A percentile compares a stretch with the other conserved stretches of the same genome.
phyloP scores from a whole-genome alignment of 139 green algal genomes.

The Picochlorum sp. region DNA sequence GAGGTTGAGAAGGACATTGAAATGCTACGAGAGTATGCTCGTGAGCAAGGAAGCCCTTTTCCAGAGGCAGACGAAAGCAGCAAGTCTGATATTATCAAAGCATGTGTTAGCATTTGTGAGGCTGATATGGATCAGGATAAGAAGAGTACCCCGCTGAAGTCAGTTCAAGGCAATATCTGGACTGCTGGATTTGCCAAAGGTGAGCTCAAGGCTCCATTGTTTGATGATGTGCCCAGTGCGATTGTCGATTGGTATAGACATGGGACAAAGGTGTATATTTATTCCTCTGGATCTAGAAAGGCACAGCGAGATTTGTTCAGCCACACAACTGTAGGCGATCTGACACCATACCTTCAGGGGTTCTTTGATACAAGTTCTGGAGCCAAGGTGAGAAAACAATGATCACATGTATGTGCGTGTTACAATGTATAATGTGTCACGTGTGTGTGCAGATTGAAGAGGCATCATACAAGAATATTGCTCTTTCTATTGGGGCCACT shows the following conservation, averaged over 20 bases:
- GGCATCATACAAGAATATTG: conserved; percentile 75
- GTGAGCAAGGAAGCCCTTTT: conserved; percentile 1
- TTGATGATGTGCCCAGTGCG: conserved; percentile 66
- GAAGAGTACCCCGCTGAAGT: conserved; percentile 50
- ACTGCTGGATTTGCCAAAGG: conserved; percentile 62
- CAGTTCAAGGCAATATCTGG: conserved; percentile 62
- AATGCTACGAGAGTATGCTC: conserved; percentile 52
- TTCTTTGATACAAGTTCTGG: conserved; percentile 93
- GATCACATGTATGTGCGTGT: no score
- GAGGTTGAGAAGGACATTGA: conserved; percentile 64
- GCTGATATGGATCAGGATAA: conserved; percentile 62
- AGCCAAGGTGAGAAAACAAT: conserved; percentile 37
- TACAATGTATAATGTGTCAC: conserved; percentile 6
- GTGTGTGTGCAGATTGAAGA: conserved; percentile 17
- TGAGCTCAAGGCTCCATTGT: conserved; percentile 67
- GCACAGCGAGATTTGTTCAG: conserved; percentile 58
- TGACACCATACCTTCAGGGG: conserved; percentile 74
- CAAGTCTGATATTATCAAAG: conserved; percentile 8
- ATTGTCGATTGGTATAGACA: conserved; percentile 53
- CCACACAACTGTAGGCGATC: conserved; percentile 61
- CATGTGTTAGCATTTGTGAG: conserved; percentile 38
- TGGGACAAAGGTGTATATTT: conserved; percentile 92
- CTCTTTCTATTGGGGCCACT: conserved; percentile 64
- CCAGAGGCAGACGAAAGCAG: not conserved
- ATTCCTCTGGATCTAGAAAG: conserved; percentile 68